A percentile compares a stretch with the other conserved stretches of the same genome.
These are phyloP conservation scores for Cinnamomum chago DNA, from an alignment of 164 flowering plant genomes.

Conservation along the genomic window DNA sequence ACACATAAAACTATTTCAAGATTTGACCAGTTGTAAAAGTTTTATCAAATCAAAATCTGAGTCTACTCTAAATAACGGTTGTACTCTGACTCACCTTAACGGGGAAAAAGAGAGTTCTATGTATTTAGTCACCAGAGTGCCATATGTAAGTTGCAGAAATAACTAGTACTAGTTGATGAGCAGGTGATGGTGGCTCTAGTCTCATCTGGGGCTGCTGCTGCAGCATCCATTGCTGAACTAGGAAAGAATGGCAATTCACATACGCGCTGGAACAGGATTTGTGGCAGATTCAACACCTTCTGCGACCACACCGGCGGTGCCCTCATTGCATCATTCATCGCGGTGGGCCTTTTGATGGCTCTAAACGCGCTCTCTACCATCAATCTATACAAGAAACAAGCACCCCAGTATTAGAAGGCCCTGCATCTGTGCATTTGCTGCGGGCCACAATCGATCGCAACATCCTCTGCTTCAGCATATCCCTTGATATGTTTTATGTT, in stretches of 20 bases:
- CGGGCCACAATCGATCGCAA: neutral
- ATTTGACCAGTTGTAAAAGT: no score
- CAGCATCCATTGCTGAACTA: constrained; percentile 66
- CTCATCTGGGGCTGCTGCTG: constrained; percentile 52
- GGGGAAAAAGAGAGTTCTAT: no score
- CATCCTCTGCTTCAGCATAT: no score
- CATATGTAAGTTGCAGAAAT: neutral
- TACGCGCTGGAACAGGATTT: constrained; percentile 75
- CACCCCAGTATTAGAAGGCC: neutral
- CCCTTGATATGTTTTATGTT: no score
- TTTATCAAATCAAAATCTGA: no score
- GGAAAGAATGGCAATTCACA: constrained; percentile 74
- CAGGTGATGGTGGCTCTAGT: constrained; percentile 49
- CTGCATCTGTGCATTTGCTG: neutral
- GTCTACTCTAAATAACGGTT: no score
- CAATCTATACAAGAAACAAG: constrained; percentile 28
- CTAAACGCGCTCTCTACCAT: constrained; percentile 37
- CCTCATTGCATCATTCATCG: constrained; percentile 51
- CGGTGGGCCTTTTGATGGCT: constrained; percentile 34
- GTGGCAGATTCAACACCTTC: constrained; percentile 53
- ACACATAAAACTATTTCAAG: no score
- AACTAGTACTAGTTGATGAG: neutral
- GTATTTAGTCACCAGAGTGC: no score
- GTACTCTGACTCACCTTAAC: no score
- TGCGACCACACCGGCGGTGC: constrained; percentile 65